Evolutionary conservation across 2,329 filamentous ascomycete species (phyloP).

Genomic region (Aspergillus awamori): DNA sequence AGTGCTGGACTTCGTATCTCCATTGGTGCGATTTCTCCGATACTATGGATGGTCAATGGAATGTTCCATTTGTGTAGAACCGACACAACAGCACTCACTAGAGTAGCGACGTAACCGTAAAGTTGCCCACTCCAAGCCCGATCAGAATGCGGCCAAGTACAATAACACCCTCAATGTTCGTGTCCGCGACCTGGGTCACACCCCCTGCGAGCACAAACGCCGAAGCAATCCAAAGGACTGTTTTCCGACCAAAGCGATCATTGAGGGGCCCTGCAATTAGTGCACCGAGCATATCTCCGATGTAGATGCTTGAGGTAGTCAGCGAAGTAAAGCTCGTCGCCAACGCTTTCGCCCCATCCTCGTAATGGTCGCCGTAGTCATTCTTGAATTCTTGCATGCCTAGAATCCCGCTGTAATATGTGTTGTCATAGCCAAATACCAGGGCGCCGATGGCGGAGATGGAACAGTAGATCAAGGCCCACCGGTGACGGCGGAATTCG

Average conservation of each 20-base stretch:
- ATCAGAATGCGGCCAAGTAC: constrained; percentile 32
- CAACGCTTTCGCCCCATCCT: constrained; percentile 24
- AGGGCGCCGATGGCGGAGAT: constrained; percentile 33
- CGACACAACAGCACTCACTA: constrained; percentile 16
- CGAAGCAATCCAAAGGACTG: constrained; percentile 39
- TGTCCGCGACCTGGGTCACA: constrained; percentile 29
- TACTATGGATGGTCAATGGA: constrained; percentile 9
- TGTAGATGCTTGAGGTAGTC: constrained; percentile 44
- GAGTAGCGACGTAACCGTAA: constrained; percentile 35
- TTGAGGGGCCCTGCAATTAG: constrained; percentile 42
- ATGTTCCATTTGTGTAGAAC: not conserved
- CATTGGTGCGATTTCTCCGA: constrained; percentile 35
- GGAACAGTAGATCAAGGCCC: constrained; percentile 31
- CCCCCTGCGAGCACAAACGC: constrained; percentile 37
- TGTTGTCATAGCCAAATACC: constrained; percentile 34
- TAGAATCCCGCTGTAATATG: constrained; percentile 35
- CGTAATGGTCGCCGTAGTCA: constrained; percentile 27
- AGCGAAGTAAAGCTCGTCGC: constrained; percentile 35
- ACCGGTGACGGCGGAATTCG: constrained; percentile 21
- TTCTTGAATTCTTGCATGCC: constrained; percentile 30
- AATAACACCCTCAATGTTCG: constrained; percentile 28
- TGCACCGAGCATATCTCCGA: constrained; percentile 44
- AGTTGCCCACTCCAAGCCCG: constrained; percentile 36
- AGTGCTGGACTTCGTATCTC: constrained; percentile 32
- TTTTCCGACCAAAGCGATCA: constrained; percentile 40